Evolutionary conservation across 1,284 basidiomycete genomes (phyloP).

Genomic region (Ganoderma multipileum): DNA sequence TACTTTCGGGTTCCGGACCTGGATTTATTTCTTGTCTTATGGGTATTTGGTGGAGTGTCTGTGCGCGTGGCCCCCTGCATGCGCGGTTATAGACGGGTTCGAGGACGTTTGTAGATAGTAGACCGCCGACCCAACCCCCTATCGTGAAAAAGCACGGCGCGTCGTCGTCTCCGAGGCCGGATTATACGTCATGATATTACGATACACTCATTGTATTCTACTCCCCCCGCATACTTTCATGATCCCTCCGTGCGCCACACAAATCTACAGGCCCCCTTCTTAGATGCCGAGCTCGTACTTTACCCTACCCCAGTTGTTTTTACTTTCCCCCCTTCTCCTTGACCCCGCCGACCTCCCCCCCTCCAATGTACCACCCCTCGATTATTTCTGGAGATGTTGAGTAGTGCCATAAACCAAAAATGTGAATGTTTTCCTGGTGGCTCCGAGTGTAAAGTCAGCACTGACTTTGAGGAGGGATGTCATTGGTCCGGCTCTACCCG

Average conservation of each 20-base stretch:
- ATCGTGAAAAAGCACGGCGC: conserved; percentile 31
- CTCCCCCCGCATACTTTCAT: conserved; percentile 27
- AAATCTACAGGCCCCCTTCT: conserved; percentile 13
- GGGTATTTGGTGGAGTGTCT: conserved; percentile 10
- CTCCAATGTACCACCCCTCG: neutral
- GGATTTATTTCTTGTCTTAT: conserved; percentile 21
- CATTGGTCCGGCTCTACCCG: neutral
- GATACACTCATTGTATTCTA: conserved; percentile 38
- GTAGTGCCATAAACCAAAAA: neutral
- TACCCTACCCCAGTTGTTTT: conserved; percentile 4
- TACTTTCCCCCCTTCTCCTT: conserved; percentile 3
- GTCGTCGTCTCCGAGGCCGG: conserved; percentile 21
- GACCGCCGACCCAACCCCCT: conserved; percentile 12
- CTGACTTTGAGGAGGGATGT: neutral
- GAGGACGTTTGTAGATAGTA: conserved; percentile 27
- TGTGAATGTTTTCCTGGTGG: too few species aligned
- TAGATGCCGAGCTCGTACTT: conserved; percentile 28
- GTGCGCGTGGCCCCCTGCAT: conserved; percentile 2
- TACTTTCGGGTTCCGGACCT: conserved; percentile 6
- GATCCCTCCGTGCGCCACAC: conserved; percentile 13
- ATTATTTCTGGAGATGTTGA: conserved; percentile 5
- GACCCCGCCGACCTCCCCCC: neutral
- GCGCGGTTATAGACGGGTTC: conserved; percentile 30
- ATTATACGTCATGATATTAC: conserved; percentile 30
- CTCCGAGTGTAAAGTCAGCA: neutral